These are phyloP conservation scores for Verbena officinalis DNA, from an alignment of 257 asterid species.

Conservation along the genomic window DNA sequence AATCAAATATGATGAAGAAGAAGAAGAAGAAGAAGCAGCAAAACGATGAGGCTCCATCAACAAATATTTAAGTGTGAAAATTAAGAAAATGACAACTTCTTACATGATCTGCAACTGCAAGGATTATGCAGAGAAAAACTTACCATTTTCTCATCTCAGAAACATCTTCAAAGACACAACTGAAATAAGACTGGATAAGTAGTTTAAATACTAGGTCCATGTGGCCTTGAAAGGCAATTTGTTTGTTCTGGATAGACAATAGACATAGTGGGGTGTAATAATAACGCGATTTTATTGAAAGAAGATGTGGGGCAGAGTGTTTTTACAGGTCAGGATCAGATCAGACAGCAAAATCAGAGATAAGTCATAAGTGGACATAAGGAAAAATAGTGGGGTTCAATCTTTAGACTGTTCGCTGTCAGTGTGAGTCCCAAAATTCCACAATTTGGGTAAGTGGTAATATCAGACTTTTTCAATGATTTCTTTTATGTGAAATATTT, in stretches of 20 bases:
- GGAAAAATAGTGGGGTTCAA: conserved; percentile 34
- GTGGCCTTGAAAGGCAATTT: not conserved
- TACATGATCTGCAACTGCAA: too few species aligned
- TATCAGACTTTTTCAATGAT: too few species aligned
- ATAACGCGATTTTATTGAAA: not conserved
- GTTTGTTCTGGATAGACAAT: too few species aligned
- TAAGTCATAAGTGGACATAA: conserved; percentile 19
- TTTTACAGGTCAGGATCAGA: not conserved
- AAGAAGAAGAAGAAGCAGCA: too few species aligned
- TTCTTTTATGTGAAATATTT: too few species aligned
- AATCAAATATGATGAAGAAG: too few species aligned
- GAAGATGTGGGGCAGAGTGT: conserved; percentile 19
- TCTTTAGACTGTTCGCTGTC: conserved; percentile 24
- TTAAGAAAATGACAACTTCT: too few species aligned
- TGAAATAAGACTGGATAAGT: not conserved
- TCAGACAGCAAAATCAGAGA: conserved; percentile 28
- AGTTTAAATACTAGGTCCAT: conserved; percentile 1
- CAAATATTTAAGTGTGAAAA: too few species aligned
- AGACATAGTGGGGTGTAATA: too few species aligned
- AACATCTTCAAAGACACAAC: not conserved
- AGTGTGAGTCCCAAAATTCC: conserved; percentile 30
- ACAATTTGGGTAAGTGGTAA: conserved; percentile 24
- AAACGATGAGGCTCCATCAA: too few species aligned
- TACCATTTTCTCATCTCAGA: not conserved
- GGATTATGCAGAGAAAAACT: conserved; percentile 1